These are phyloP conservation scores for Trifolium fragiferum DNA, from an alignment of 306 rosid species.

Conservation along the genomic window DNA sequence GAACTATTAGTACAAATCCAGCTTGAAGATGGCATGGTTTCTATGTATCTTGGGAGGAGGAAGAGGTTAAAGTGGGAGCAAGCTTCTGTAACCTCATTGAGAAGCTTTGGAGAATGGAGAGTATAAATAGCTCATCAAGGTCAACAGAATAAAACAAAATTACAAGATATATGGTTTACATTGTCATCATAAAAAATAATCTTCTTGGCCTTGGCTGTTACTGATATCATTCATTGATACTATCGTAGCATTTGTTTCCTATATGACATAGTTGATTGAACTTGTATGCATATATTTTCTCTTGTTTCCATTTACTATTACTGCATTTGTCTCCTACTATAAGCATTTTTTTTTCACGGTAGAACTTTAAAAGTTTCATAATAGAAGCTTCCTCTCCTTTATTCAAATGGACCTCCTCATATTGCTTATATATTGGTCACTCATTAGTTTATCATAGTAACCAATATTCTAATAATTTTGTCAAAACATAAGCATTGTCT, in stretches of 20 bases:
- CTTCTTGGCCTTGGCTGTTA: slow-evolving; percentile 30
- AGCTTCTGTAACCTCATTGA: slow-evolving; percentile 15
- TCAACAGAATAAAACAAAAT: slow-evolving; percentile 21
- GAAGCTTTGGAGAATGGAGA: slow-evolving; percentile 32
- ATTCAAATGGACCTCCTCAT: neutral
- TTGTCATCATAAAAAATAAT: slow-evolving; percentile 32
- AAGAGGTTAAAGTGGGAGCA: slow-evolving; percentile 14
- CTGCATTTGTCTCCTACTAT: slow-evolving; percentile 19
- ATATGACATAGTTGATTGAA: neutral
- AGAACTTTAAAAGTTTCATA: slow-evolving; percentile 12
- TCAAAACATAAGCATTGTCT: neutral
- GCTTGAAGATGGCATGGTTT: slow-evolving; percentile 52
- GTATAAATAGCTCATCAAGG: slow-evolving; percentile 40
- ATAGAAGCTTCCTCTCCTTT: neutral
- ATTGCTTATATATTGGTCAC: neutral
- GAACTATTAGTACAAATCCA: slow-evolving; percentile 56
- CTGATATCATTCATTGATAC: slow-evolving; percentile 42
- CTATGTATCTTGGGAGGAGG: slow-evolving; percentile 20
- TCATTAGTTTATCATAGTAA: neutral
- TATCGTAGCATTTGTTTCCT: slow-evolving; percentile 38
- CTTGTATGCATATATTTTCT: slow-evolving; percentile 31
- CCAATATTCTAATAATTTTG: neutral
- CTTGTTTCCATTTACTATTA: slow-evolving; percentile 30
- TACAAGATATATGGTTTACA: neutral
- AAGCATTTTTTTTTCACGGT: neutral